phyloP scores from a whole-genome alignment of 202 grass and related monocot genomes.

The Digitaria exilis region DNA sequence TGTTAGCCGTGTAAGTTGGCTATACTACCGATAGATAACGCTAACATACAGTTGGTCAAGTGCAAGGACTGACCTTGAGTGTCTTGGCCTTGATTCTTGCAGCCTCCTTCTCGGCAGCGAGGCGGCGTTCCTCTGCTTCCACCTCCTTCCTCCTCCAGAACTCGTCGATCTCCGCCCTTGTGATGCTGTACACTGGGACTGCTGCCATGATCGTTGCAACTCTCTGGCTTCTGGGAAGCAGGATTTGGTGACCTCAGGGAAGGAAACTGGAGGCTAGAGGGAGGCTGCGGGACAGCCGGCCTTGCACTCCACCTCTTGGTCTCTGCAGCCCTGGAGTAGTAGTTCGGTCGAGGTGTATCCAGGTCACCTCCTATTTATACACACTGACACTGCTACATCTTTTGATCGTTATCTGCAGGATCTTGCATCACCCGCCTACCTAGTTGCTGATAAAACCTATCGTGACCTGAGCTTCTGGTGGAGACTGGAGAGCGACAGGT shows the following conservation, averaged over 20 bases:
- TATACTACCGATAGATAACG: background rate
- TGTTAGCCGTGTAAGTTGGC: background rate
- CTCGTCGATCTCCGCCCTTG: slow-evolving; percentile 61
- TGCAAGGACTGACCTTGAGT: slow-evolving; percentile 52
- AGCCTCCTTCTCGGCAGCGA: slow-evolving; percentile 68
- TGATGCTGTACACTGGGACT: slow-evolving; percentile 56
- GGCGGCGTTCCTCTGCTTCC: slow-evolving; percentile 63
- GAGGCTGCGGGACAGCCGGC: background rate
- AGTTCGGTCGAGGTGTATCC: slow-evolving; percentile 7
- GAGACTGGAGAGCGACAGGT: slow-evolving; percentile 39
- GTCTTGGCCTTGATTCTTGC: slow-evolving; percentile 72
- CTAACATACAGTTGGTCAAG: background rate
- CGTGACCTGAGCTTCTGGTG: background rate
- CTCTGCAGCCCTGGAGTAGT: background rate
- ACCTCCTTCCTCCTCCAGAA: slow-evolving; percentile 81
- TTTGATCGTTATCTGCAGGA: slow-evolving; percentile 2
- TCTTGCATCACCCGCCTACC: slow-evolving; percentile 16
- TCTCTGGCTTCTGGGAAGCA: background rate
- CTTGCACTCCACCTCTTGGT: background rate
- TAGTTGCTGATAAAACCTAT: slow-evolving; percentile 15
- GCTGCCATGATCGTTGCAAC: slow-evolving; percentile 37
- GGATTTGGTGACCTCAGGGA: background rate
- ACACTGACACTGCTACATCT: background rate
- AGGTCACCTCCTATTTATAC: slow-evolving; percentile 29
- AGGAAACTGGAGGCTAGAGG: background rate